Evolutionary conservation across 1,284 basidiomycete species (phyloP).

Genomic region (Ganoderma resinaceum): DNA sequence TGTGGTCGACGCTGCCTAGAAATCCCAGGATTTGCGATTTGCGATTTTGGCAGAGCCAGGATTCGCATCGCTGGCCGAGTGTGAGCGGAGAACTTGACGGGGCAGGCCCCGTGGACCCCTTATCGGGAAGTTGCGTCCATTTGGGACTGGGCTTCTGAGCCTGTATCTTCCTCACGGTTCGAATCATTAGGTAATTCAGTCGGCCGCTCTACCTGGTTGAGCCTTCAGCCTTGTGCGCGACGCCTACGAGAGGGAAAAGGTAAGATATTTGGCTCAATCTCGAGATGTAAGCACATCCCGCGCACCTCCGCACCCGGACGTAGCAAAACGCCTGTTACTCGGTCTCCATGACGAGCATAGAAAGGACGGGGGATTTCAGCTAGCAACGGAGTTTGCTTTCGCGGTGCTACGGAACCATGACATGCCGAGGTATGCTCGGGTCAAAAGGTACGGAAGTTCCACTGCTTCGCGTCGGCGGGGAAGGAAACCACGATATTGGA

Average conservation of each 20-base stretch:
- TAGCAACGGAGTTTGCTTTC: not conserved
- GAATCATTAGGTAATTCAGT: not conserved
- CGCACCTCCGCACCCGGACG: not conserved
- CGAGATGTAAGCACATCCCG: not conserved
- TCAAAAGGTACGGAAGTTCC: not conserved
- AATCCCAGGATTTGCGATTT: constrained; percentile 22
- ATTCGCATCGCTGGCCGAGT: constrained; percentile 26
- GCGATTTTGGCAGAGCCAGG: constrained; percentile 13
- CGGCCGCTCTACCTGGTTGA: not conserved
- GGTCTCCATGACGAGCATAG: not conserved
- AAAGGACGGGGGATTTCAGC: not conserved
- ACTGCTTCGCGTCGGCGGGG: not conserved
- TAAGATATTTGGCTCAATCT: not conserved
- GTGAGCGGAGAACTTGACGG: constrained; percentile 25
- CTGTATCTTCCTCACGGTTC: not conserved
- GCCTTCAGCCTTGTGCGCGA: not conserved
- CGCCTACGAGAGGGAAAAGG: not conserved
- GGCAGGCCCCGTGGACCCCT: not conserved
- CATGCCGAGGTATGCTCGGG: not conserved
- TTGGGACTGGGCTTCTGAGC: not conserved
- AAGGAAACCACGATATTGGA: not conserved
- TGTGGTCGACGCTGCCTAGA: constrained; percentile 1
- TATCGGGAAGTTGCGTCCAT: not conserved
- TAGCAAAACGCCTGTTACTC: not conserved
- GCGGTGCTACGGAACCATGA: too few relatives aligned